Evolutionary conservation across 805 yeast species (phyloP), one percentile per base, ranked within the genome.

Genomic region (Wickerhamomyces strasburgensis): DNA sequence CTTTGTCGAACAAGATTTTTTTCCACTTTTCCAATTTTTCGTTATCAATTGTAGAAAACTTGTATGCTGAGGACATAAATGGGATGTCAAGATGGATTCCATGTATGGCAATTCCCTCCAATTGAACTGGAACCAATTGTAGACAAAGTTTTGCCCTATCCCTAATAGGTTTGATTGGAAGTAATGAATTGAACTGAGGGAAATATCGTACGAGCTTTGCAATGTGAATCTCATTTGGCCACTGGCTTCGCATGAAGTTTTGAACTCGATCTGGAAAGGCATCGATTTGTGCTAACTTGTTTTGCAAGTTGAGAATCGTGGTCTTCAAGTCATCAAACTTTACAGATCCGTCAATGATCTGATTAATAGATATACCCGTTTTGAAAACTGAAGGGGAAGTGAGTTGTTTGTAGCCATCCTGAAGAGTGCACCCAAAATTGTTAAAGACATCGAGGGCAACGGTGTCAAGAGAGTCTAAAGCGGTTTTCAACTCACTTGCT

Each of bases 221-320:
- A 8, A 23, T 29, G 16, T 34, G 34, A 11, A 39, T 34, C 2
- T 28, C 37, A 23, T 37, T 37, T 2, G 45, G 45, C 45, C 45
- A 42, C n/a, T 30, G 30, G 19, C 27, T 15, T 5, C 35, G 24
- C 27, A 31, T 39, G 25, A 25, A 38, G 17, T 33, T 23, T 15
- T 23, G 33, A 9, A 33, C 37, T 16, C 38, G 35, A 4, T 28
- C 27, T 4, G 24, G 21, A 24, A 29, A 34, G 28, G 31, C 31
- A 15, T 32, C 35, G 29, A 42, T 14, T 23, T 29, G 36, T 16
- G 35, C 29, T 15, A 35, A 26, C 3, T 35, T 30, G 19, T 37
- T 35, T n/a, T 34, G 32, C 25, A 42, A 37, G 15, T 19, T 34
- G 15, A 39, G 29, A 13, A 42, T 26, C 5, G 41, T 41, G 19